Percentiles rank a stretch among this genome's conserved stretches.
phyloP scores from a whole-genome alignment of 148 eudicot genomes.

The Nyssa sinensis region DNA sequence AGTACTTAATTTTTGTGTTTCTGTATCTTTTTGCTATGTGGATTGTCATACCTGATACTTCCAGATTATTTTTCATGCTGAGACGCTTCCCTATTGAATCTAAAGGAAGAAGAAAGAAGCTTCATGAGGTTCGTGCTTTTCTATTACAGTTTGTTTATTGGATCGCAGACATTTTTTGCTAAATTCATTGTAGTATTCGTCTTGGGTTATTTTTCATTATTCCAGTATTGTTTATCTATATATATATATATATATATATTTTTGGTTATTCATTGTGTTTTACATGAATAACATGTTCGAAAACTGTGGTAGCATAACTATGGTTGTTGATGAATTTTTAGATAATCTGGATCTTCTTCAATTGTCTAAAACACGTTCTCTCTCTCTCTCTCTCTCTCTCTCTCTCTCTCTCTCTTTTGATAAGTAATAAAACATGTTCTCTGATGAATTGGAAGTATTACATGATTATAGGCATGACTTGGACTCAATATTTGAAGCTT shows the following conservation, averaged over 20 bases:
- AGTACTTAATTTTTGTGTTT: background rate
- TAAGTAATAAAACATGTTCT: no score
- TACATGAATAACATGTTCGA: background rate
- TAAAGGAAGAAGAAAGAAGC: slow-evolving; percentile 73
- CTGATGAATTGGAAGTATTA: no score
- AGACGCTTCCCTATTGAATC: slow-evolving; percentile 79
- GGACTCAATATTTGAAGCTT: no score
- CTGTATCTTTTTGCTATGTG: background rate
- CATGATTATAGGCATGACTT: no score
- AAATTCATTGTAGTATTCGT: background rate
- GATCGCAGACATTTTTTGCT: background rate
- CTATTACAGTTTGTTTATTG: background rate
- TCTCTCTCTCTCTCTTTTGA: no score
- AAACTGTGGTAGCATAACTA: background rate
- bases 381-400: no score
- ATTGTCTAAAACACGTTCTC: no score
- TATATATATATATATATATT: no score
- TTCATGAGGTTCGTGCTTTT: slow-evolving; percentile 67
- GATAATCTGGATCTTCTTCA: no score
- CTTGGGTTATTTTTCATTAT: background rate
- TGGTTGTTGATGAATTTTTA: background rate
- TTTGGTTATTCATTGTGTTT: background rate
- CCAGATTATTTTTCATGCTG: slow-evolving; percentile 72
- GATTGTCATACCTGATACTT: slow-evolving; percentile 12
- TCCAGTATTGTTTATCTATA: no score